A percentile compares a stretch with the other conserved stretches of the same genome.
Evolutionary conservation across 306 rosid genomes (phyloP).

Genomic region (Astragalus membranaceus): DNA sequence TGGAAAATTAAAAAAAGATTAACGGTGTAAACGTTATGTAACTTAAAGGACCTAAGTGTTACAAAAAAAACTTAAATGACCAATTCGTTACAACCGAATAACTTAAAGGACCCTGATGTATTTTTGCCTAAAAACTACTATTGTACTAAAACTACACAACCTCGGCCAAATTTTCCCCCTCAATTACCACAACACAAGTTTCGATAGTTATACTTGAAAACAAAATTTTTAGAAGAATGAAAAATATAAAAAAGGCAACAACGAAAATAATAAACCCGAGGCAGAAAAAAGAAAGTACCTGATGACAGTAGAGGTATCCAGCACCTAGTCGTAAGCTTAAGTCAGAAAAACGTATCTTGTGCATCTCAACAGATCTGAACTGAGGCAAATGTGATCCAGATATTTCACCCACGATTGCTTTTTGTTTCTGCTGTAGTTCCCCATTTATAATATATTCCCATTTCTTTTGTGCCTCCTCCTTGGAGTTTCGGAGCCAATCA

Average conservation of each 20-base stretch:
- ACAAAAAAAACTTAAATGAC: too few species aligned
- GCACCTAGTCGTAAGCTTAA: slow-evolving; percentile 70
- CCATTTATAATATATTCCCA: slow-evolving; percentile 72
- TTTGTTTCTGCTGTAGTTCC: slow-evolving; percentile 57
- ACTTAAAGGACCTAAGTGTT: too few species aligned
- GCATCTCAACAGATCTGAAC: slow-evolving; percentile 60
- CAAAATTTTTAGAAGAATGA: neutral
- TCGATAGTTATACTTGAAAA: neutral
- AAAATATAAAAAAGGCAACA: neutral
- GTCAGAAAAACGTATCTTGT: slow-evolving; percentile 55
- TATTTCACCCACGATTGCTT: slow-evolving; percentile 51
- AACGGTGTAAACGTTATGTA: too few species aligned
- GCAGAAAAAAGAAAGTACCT: slow-evolving; percentile 38
- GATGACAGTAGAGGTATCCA: slow-evolving; percentile 90
- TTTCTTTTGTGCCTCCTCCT: slow-evolving; percentile 60
- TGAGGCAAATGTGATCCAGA: slow-evolving; percentile 47
- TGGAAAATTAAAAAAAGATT: too few species aligned
- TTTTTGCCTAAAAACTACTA: too few species aligned
- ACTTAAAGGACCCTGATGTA: too few species aligned
- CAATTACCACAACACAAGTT: neutral
- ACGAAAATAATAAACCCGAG: neutral
- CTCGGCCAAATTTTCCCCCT: neutral
- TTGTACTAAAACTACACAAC: neutral
- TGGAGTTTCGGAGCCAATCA: slow-evolving; percentile 70
- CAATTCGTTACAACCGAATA: too few species aligned